Evolutionary conservation across 1,284 basidiomycete genomes (phyloP).

Genomic region (Naganishia liquefaciens): DNA sequence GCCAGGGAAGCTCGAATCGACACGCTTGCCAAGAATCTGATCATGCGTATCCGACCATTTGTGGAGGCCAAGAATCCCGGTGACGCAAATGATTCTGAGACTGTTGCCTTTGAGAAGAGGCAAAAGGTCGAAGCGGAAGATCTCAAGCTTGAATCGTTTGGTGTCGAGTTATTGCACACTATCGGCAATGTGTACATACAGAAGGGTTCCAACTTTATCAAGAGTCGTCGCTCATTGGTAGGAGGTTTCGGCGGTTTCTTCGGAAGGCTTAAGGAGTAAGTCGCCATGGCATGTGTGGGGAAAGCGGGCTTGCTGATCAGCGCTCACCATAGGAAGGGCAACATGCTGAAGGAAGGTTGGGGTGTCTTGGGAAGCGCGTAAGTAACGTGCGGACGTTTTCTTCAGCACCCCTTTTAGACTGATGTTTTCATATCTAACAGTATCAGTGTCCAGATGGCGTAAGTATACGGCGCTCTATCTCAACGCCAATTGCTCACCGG

Average conservation of each 20-base stretch:
- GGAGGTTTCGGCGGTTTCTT: constrained; percentile 73
- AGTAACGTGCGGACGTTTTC: constrained; percentile 36
- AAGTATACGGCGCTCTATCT: neutral
- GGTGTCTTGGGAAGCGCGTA: constrained; percentile 84
- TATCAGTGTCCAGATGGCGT: constrained; percentile 55
- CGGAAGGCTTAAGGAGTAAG: constrained; percentile 70
- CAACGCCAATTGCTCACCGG: neutral
- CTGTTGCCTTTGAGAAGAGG: constrained; percentile 69
- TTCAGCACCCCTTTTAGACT: neutral
- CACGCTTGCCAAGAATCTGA: constrained; percentile 71
- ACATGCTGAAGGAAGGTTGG: constrained; percentile 90
- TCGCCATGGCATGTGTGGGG: neutral
- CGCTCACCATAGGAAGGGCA: constrained; percentile 66
- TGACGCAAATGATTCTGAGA: constrained; percentile 80
- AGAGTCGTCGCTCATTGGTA: constrained; percentile 80
- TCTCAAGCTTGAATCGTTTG: constrained; percentile 96
- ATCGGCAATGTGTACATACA: constrained; percentile 89
- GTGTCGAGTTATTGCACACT: constrained; percentile 87
- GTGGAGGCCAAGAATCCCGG: constrained; percentile 87
- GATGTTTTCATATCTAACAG: neutral
- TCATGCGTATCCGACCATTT: constrained; percentile 80
- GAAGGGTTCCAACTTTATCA: constrained; percentile 90
- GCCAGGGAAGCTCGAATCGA: constrained; percentile 72
- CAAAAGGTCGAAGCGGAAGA: constrained; percentile 90
- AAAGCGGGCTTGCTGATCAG: neutral